Percentiles rank a stretch among this genome's conserved stretches.
phyloP scores from a whole-genome alignment of 805 yeast species.

The Lachancea cidri region DNA sequence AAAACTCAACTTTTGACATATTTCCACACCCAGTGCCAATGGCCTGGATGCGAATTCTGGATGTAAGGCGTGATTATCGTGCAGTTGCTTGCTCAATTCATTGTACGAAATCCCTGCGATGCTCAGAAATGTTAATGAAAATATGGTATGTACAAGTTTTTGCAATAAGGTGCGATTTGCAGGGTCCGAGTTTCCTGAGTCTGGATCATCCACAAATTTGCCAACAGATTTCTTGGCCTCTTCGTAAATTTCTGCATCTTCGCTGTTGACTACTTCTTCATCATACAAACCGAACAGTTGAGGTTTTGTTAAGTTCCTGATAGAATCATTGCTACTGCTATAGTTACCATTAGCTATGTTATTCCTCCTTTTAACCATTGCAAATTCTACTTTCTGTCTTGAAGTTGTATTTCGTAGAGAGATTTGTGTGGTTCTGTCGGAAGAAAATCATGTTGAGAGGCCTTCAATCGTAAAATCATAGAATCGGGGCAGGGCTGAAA shows the following conservation, averaged over 20 bases:
- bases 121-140: slow-evolving; percentile 29
- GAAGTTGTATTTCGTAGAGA: neutral
- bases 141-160: slow-evolving; percentile 5
- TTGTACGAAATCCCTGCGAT: slow-evolving; percentile 49
- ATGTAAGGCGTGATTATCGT: slow-evolving; percentile 44
- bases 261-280: slow-evolving; percentile 33
- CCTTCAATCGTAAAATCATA: neutral
- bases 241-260: slow-evolving; percentile 31
- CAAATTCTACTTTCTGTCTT: neutral
- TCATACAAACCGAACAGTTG: slow-evolving; percentile 48
- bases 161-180: slow-evolving; percentile 7
- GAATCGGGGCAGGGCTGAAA: neutral
- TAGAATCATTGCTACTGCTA: slow-evolving; percentile 31
- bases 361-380: slow-evolving; percentile 10
- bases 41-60: slow-evolving; percentile 40
- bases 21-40: slow-evolving; percentile 33
- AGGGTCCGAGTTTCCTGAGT: slow-evolving; percentile 8
- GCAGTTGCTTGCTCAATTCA: slow-evolving; percentile 47
- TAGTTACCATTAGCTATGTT: slow-evolving; percentile 2
- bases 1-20: slow-evolving; percentile 16
- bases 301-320: slow-evolving; percentile 46
- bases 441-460: neutral
- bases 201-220: slow-evolving; percentile 1
- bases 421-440: neutral
- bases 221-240: slow-evolving; percentile 22